Base-by-base conservation (phyloP, 257 asterid species). In the Solanum habrochaites region DNA sequence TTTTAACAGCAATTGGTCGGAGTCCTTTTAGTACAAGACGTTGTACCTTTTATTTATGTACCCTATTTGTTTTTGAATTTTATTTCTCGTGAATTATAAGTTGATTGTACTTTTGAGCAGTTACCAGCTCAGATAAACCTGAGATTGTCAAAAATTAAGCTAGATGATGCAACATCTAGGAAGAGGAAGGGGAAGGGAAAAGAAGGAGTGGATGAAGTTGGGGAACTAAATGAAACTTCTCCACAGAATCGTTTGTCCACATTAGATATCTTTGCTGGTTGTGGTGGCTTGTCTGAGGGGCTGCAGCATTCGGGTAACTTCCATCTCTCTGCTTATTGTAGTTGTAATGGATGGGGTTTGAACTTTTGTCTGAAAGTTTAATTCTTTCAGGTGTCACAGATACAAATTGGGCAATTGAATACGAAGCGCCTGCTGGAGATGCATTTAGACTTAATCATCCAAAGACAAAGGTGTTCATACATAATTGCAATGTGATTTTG, bases 211-310 rank as follows among this genome's bases (percentile, higher is more conserved):
- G 85, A 77, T 88, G 94, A 89, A 72, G 89, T 64, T 88, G 93
- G 81, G 66, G 90, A 83, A 52, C 87, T 56, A 58, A 91, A 92
- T 37, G 89, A 52, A 49, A 89, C 39, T 64, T 86, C 95, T 88
- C 83, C 87, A 20, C 90, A 72, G 66, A 91, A 89, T 56, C 89
- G 91, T 56, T 89, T 97, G 89, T 88, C 89, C 69, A 94, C 99
- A 70, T 89, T 97, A 72, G 98, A 97, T 91, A 94, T 97, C 85
- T 97, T 97, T 94, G 96, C 99, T 86, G 99, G 99, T 82, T 97
- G 99, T 82, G 99, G 99, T 86, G 99, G 99, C 91, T 91, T 97
- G 88, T 97, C 99, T 64, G 96, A 95, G 90, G 99, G 99, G 83
- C 90, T 97, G 81, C 93, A 88, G 71, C 91, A 92, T 88, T 91